Evolutionary conservation across 2,329 filamentous ascomycete genomes (phyloP).

Genomic region (Claviceps pazoutovae): DNA sequence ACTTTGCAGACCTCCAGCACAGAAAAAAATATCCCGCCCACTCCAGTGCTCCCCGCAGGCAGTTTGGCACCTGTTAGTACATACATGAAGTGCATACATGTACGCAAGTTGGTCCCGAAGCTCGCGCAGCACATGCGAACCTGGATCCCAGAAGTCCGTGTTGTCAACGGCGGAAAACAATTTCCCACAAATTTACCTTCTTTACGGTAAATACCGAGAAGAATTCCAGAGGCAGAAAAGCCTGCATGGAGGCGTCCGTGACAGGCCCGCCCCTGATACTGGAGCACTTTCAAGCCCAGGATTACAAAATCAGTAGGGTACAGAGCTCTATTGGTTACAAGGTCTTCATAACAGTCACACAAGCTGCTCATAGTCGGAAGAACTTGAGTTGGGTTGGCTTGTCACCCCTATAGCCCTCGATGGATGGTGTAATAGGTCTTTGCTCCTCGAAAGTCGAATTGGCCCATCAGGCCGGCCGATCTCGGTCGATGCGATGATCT

Average conservation of each 20-base stretch:
- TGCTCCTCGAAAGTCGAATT: background rate
- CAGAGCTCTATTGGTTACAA: too few species aligned
- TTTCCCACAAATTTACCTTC: background rate
- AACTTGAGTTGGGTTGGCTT: background rate
- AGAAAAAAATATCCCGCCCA: background rate
- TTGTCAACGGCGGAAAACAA: background rate
- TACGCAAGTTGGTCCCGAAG: background rate
- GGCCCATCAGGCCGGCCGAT: background rate
- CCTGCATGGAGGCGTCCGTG: background rate
- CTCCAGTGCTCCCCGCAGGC: background rate
- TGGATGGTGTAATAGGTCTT: background rate
- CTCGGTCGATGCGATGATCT: background rate
- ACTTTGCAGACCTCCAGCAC: too few species aligned
- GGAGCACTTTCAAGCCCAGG: too few species aligned
- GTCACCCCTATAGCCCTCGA: background rate
- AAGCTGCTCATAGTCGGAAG: background rate
- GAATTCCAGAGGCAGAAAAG: background rate
- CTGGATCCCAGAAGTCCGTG: background rate
- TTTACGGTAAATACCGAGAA: background rate
- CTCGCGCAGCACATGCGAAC: background rate
- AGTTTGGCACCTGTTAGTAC: background rate
- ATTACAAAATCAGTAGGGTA: too few species aligned
- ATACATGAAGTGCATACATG: too few species aligned
- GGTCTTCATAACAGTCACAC: background rate
- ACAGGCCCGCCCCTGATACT: too few species aligned